phyloP scores from a whole-genome alignment of 2,329 filamentous ascomycete species.

The Nemania serpens region DNA sequence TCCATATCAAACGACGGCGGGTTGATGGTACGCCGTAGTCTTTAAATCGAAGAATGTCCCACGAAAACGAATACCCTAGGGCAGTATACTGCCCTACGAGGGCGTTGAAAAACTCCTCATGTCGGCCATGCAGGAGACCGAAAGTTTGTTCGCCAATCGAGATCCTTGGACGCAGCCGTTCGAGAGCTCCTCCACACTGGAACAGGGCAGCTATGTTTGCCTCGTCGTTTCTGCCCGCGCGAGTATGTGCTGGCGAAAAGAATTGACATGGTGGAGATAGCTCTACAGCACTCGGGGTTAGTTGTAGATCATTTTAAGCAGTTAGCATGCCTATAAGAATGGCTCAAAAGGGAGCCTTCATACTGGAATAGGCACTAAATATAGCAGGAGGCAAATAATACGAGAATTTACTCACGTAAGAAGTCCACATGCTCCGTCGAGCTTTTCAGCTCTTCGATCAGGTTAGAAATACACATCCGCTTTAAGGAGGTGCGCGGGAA shows the following conservation, averaged over 20 bases:
- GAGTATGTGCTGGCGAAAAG: slow-evolving; percentile 72
- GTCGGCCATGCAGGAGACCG: slow-evolving; percentile 60
- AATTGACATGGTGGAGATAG: slow-evolving; percentile 76
- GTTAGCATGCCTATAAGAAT: too few species aligned
- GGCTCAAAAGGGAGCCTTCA: too few species aligned
- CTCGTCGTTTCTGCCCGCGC: slow-evolving; percentile 60
- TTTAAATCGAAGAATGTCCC: slow-evolving; percentile 61
- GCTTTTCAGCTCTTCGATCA: slow-evolving; percentile 43
- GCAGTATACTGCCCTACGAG: slow-evolving; percentile 67
- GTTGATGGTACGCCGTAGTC: slow-evolving; percentile 55
- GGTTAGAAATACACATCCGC: slow-evolving; percentile 50
- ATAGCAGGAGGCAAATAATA: too few species aligned
- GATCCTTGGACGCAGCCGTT: slow-evolving; percentile 63
- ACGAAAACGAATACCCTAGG: slow-evolving; percentile 69
- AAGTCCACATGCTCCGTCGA: slow-evolving; percentile 60
- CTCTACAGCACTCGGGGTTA: too few species aligned
- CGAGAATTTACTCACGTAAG: slow-evolving; percentile 56
- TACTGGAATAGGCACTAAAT: too few species aligned
- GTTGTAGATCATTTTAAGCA: too few species aligned
- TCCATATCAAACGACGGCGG: slow-evolving; percentile 57
- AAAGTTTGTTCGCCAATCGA: slow-evolving; percentile 79
- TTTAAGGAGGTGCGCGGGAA: slow-evolving; percentile 57
- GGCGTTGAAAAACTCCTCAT: slow-evolving; percentile 57
- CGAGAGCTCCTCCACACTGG: slow-evolving; percentile 56
- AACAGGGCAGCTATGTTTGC: slow-evolving; percentile 64